Evolutionary conservation across 2,329 filamentous ascomycete species (phyloP).

Genomic region (Ceratocystiopsis minuta): DNA sequence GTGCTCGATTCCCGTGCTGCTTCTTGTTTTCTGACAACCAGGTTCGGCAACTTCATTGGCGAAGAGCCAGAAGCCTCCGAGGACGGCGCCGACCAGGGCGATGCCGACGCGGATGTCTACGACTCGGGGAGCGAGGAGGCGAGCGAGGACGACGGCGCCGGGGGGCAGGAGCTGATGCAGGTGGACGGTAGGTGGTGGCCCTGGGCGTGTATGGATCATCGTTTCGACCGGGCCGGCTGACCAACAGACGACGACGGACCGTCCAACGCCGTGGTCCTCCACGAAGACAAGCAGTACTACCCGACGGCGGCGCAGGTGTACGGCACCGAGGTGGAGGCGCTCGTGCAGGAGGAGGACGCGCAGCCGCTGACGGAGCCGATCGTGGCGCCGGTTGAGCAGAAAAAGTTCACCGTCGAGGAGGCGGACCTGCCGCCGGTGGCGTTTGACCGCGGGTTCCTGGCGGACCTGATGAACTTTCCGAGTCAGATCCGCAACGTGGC

Average conservation of each 20-base stretch:
- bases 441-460: constrained; percentile 83
- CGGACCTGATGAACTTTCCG: constrained; percentile 88
- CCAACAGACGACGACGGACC: constrained; percentile 51
- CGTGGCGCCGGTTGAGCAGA: constrained; percentile 78
- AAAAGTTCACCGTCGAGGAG: constrained; percentile 92
- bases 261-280: constrained; percentile 90
- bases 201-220: no score
- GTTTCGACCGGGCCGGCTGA: no score
- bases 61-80: constrained; percentile 74
- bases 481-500: constrained; percentile 89
- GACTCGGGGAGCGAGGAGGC: constrained; percentile 56
- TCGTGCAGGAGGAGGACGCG: constrained; percentile 93
- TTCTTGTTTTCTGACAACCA: constrained; percentile 19
- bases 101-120: constrained; percentile 51
- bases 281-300: constrained; percentile 99
- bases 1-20: not conserved
- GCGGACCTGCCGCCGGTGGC: constrained; percentile 73
- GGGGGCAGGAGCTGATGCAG: constrained; percentile 81
- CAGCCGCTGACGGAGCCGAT: constrained; percentile 87
- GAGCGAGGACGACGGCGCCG: constrained; percentile 36
- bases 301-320: constrained; percentile 95
- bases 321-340: constrained; percentile 79
- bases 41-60: constrained; percentile 97
- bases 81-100: constrained; percentile 62
- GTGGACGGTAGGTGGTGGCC: constrained; percentile 49